A percentile compares a stretch with the other conserved stretches of the same genome.
These are phyloP conservation scores for Serendipita sp. DNA, from an alignment of 768 basidiomycete species.

Conservation along the genomic window DNA sequence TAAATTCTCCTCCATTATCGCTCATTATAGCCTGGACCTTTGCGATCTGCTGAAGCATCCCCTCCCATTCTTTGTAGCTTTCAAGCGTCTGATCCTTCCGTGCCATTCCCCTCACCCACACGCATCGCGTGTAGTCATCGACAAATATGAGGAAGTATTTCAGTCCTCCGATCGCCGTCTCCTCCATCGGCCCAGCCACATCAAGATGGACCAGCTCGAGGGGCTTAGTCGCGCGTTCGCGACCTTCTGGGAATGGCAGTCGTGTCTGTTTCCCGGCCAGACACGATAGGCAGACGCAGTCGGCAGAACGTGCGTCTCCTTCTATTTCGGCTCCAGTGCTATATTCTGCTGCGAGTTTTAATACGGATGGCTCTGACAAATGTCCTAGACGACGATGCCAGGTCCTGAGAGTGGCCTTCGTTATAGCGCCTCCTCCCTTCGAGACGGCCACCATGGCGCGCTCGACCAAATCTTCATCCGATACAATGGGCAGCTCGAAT, in stretches of 20 bases:
- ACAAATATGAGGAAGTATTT: neutral
- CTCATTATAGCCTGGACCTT: neutral
- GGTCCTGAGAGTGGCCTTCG: neutral
- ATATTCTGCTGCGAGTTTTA: neutral
- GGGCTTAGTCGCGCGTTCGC: neutral
- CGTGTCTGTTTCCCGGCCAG: neutral
- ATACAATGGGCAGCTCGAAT: too few relatives aligned
- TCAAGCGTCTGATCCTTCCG: neutral
- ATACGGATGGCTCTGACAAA: neutral
- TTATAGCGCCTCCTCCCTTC: too few relatives aligned
- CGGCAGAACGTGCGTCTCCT: neutral
- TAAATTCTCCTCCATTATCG: neutral
- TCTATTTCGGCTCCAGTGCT: neutral
- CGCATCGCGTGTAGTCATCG: neutral
- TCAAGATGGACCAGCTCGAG: neutral
- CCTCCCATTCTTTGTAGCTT: neutral
- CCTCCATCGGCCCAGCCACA: neutral
- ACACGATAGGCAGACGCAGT: neutral
- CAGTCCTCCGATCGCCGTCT: neutral
- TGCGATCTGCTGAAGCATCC: too few relatives aligned
- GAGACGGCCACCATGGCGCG: too few relatives aligned
- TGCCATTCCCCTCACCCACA: neutral
- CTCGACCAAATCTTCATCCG: too few relatives aligned
- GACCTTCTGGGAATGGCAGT: neutral
- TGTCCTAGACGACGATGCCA: neutral